phyloP scores from a whole-genome alignment of 2,329 filamentous ascomycete species.

The Botryotinia calthae region DNA sequence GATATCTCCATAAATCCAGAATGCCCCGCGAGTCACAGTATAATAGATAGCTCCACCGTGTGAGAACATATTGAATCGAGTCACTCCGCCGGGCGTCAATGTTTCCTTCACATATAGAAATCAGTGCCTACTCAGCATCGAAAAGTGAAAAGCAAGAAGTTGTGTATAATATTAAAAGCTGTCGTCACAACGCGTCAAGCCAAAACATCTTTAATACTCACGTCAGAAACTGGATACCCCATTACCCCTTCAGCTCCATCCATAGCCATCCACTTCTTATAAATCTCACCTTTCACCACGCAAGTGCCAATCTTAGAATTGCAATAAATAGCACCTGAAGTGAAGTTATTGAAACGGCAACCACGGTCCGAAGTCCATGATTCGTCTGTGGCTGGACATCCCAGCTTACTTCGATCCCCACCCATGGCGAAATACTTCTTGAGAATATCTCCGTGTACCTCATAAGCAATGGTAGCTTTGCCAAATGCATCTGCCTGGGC shows the following conservation, averaged over 20 bases:
- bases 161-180: neutral
- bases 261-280: conserved; percentile 12
- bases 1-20: conserved; percentile 16
- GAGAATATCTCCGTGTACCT: conserved; percentile 15
- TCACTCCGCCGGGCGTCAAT: conserved; percentile 4
- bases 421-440: neutral
- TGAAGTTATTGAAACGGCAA: conserved; percentile 8
- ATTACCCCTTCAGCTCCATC: conserved; percentile 2
- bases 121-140: neutral
- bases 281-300: neutral
- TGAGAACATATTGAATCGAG: conserved; percentile 15
- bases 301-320: conserved; percentile 7
- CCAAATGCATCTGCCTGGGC: conserved; percentile 15
- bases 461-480: conserved; percentile 7
- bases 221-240: conserved; percentile 9
- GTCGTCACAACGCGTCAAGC: neutral
- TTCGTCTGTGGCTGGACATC: conserved; percentile 8
- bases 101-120: neutral
- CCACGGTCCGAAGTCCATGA: neutral
- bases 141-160: neutral
- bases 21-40: conserved; percentile 10
- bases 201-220: neutral
- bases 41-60: conserved; percentile 13
- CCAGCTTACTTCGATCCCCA: conserved; percentile 5
- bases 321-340: conserved; percentile 8